These are phyloP conservation scores for Tetradesmus lagerheimii DNA, from an alignment of 139 green algal genomes.

Conservation along the genomic window DNA sequence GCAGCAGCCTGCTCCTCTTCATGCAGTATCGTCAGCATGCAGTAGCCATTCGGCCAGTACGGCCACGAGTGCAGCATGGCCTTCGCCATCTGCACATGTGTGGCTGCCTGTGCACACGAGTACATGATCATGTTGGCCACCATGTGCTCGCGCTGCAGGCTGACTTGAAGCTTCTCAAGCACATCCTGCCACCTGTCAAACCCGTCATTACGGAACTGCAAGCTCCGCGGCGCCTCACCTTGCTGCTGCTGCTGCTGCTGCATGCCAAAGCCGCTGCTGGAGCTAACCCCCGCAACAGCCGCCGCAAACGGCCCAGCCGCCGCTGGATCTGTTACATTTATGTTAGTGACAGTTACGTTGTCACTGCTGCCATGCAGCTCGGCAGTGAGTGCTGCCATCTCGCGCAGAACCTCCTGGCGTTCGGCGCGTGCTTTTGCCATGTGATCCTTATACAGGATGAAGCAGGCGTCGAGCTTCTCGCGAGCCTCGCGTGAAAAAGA, in stretches of 20 bases:
- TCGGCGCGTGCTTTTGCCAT: slow-evolving; percentile 1
- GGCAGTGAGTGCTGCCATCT: not conserved
- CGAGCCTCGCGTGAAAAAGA: not conserved
- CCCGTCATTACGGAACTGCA: slow-evolving; percentile 26
- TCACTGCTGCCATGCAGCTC: not conserved
- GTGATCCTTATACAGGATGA: slow-evolving; percentile 15
- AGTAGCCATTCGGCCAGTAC: slow-evolving; percentile 28
- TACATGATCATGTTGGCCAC: slow-evolving; percentile 46
- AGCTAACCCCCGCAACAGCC: not conserved
- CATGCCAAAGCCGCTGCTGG: not conserved
- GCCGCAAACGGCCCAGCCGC: not conserved
- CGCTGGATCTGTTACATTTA: not conserved
- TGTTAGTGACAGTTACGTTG: not conserved
- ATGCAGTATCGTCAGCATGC: slow-evolving; percentile 30
- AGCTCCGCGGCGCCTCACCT: not conserved
- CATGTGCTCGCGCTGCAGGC: slow-evolving; percentile 31
- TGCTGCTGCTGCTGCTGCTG: slow-evolving; percentile 8
- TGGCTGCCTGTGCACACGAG: not conserved
- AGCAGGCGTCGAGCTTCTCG: not conserved
- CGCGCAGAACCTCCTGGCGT: not conserved
- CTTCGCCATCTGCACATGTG: slow-evolving; percentile 40
- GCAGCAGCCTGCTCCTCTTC: not conserved
- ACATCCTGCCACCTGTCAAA: not conserved
- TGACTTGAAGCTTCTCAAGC: slow-evolving; percentile 15
- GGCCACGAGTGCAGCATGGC: slow-evolving; percentile 19